Conservation (phyloP, 257 asterid genomes). For the Paulownia fortunei region DNA sequence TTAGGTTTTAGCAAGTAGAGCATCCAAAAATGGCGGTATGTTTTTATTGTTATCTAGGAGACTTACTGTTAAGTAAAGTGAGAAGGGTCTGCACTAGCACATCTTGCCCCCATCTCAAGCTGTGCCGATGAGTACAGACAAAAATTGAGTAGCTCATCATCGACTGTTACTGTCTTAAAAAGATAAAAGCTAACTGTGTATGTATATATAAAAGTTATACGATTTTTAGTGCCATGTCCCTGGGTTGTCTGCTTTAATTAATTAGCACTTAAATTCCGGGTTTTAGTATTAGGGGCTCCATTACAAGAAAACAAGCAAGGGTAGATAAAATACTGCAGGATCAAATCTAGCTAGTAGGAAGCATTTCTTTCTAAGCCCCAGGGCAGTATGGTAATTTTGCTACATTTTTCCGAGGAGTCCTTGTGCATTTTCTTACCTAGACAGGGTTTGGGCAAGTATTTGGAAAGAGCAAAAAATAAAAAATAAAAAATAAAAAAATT, state of each 20-base stretch:
- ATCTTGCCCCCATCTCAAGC: slow-evolving; percentile 11
- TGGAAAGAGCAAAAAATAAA: too few relatives aligned
- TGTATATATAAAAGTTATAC: background rate
- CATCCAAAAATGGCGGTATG: slow-evolving; percentile 52
- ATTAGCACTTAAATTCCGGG: background rate
- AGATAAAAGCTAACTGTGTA: slow-evolving; percentile 2
- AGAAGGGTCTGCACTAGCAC: slow-evolving; percentile 1
- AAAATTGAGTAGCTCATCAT: background rate
- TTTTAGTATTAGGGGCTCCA: background rate
- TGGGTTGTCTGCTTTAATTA: slow-evolving; percentile 11
- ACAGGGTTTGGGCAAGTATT: too few relatives aligned
- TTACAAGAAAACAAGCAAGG: background rate
- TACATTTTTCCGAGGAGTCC: too few relatives aligned
- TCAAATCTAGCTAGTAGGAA: too few relatives aligned
- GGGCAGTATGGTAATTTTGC: too few relatives aligned
- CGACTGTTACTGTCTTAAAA: background rate
- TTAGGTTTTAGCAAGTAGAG: slow-evolving; percentile 47
- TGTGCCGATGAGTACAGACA: slow-evolving; percentile 1
- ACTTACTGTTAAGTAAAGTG: slow-evolving; percentile 14
- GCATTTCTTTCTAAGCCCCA: too few relatives aligned
- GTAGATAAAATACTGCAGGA: too few relatives aligned
- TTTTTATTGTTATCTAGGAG: slow-evolving; percentile 29
- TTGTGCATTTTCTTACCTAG: too few relatives aligned
- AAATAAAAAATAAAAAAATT: background rate
- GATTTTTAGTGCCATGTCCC: slow-evolving; percentile 14